phyloP scores from a whole-genome alignment of 371 early-diverging fungal genomes.

The Mortierella sp. region DNA sequence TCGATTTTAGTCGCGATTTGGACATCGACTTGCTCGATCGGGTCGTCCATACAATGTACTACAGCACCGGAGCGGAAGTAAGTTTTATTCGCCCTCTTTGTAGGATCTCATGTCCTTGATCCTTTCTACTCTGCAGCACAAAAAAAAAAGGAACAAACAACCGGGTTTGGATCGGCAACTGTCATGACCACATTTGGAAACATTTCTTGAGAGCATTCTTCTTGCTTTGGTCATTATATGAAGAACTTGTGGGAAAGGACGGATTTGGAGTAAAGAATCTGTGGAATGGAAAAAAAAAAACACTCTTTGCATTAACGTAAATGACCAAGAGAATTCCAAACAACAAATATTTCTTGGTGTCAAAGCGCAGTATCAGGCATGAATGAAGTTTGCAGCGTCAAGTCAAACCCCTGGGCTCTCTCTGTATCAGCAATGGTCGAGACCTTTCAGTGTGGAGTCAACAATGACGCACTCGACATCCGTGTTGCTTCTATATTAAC shows the following conservation, averaged over 20 bases:
- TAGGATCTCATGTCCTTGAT: neutral
- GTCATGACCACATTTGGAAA: neutral
- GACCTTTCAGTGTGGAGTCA: neutral
- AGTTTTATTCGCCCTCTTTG: conserved; percentile 22
- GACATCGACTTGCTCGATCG: conserved; percentile 90
- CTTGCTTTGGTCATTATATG: neutral
- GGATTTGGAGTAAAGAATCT: neutral
- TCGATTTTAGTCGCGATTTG: conserved; percentile 92
- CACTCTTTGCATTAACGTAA: neutral
- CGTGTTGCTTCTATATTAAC: too few relatives aligned
- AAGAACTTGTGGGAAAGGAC: neutral
- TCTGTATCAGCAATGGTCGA: neutral
- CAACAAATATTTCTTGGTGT: neutral
- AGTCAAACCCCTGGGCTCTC: neutral
- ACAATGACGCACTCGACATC: neutral
- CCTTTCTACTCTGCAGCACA: neutral
- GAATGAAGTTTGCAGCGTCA: neutral
- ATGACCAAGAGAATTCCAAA: neutral
- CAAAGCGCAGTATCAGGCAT: conserved; percentile 7
- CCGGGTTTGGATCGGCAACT: neutral
- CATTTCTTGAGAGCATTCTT: neutral
- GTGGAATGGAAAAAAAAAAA: neutral
- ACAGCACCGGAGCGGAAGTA: conserved; percentile 81
- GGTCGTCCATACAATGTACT: conserved; percentile 86
- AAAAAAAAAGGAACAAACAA: too few relatives aligned